These are phyloP conservation scores for Metschnikowia borealis DNA, from an alignment of 805 yeast genomes.

Conservation along the genomic window DNA sequence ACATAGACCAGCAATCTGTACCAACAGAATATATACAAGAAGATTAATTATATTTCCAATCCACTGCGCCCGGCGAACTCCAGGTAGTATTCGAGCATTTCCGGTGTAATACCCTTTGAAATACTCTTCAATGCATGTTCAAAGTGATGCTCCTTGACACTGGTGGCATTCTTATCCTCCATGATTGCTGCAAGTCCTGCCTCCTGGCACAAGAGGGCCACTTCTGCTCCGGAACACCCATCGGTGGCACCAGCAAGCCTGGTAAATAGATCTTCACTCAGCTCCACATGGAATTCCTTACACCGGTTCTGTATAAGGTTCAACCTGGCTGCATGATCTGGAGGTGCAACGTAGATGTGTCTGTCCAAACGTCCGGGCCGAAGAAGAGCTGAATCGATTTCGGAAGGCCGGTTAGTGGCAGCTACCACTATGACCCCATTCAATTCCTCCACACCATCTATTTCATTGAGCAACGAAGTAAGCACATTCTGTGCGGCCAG, in stretches of 20 bases:
- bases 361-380: constrained; percentile 96
- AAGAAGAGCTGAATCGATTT: constrained; percentile 85
- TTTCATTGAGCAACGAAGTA: constrained; percentile 87
- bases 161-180: constrained; percentile 56
- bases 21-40: too few relatives aligned
- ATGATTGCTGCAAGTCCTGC: constrained; percentile 94
- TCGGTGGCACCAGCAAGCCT: constrained; percentile 62
- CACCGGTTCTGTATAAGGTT: constrained; percentile 75
- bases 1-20: not conserved
- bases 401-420: constrained; percentile 94
- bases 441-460: constrained; percentile 95
- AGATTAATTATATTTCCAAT: constrained; percentile 16
- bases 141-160: constrained; percentile 65
- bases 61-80: constrained; percentile 47
- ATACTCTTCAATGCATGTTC: constrained; percentile 64
- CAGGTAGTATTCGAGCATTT: constrained; percentile 74
- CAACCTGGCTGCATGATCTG: constrained; percentile 73
- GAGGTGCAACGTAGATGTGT: constrained; percentile 90
- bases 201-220: constrained; percentile 86
- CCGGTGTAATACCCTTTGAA: constrained; percentile 75
- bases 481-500: constrained; percentile 79
- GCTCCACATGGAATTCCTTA: constrained; percentile 52
- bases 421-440: constrained; percentile 93
- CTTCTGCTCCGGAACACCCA: constrained; percentile 97
- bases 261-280: constrained; percentile 41